Base-by-base conservation (phyloP, 352 stramenopile genomes). In the Phytophthora sojae region DNA sequence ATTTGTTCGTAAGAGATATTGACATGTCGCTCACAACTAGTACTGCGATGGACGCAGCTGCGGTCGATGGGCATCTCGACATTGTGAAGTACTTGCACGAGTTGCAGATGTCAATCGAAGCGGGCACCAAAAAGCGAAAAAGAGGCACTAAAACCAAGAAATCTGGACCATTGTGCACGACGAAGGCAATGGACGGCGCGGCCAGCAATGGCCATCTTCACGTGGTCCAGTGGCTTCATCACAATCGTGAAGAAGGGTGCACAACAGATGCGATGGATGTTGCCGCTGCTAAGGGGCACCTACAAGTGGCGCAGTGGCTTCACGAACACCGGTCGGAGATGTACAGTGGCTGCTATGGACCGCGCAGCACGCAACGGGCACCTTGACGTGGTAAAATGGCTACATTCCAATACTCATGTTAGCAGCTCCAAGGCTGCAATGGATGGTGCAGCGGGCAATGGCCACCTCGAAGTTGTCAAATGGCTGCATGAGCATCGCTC, bases 191-290 rank as follows among this genome's bases (percentile, higher is more conserved):
- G 17, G n/a, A 19, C 17, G 19, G 26, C 2, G 58, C 58, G 23
- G 58, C 58, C n/a, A 14, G 11, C 6, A 57, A 65, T 21, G 58
- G 58, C 5, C 57, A 64, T 8, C 26, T 64, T 4, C 4, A 15
- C 14, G 25, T 55, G 11, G 57, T 64, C 6, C 58, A 57, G 12
- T 57, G 58, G 58, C 58, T 64, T 26, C 58, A 64, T n/a, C 12
- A 50, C 1, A 57, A 57, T 8, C 14, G 45, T 9, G 4, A 17
- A 7, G 58, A 64, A 17, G 58, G 58, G 17, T 64, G 58, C 29
- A 39, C 58, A 2, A 37, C 57, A 9, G 11, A 26, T 0, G 26
- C 51, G 5, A 57, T 42, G 23, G 14, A 57, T 53, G 2, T 11
- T 15, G 55, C 35, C 14, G 55, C 55, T 15, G 25, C 15, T 32